phyloP scores from a whole-genome alignment of 345 rosid genomes.

The Melastoma malabathricum region DNA sequence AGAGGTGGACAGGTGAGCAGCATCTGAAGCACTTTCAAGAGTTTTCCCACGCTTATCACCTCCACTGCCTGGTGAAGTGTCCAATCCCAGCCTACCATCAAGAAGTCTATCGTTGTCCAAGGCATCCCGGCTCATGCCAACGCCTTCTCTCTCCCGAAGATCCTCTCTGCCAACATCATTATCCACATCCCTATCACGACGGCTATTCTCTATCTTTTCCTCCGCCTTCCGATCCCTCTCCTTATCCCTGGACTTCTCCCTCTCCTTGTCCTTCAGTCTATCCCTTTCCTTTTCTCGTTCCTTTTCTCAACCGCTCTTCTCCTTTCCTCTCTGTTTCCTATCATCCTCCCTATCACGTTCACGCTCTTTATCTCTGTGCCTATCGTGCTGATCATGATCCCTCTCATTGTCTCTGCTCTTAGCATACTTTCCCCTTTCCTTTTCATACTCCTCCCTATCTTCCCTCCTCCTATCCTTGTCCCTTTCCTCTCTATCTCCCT shows the following conservation, averaged over 20 bases:
- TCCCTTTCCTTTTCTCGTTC: constrained; percentile 34
- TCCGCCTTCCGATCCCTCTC: constrained; percentile 34
- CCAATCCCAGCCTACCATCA: constrained; percentile 17
- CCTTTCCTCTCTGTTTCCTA: constrained; percentile 28
- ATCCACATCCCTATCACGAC: constrained; percentile 20
- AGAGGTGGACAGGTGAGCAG: constrained; percentile 17
- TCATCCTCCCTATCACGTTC: constrained; percentile 27
- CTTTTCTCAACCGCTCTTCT: constrained; percentile 17
- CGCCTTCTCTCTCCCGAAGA: constrained; percentile 25
- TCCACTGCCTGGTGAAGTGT: constrained; percentile 25
- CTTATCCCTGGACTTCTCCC: constrained; percentile 14
- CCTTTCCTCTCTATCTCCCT: constrained; percentile 8
- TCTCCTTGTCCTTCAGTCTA: constrained; percentile 13
- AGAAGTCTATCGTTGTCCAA: constrained; percentile 20
- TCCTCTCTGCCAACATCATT: constrained; percentile 23
- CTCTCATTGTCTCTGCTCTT: constrained; percentile 32
- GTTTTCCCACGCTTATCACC: constrained; percentile 18
- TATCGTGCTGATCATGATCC: constrained; percentile 21
- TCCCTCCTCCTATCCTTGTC: constrained; percentile 35
- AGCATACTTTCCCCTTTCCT: constrained; percentile 27
- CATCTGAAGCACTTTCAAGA: constrained; percentile 23
- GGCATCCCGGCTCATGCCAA: constrained; percentile 18
- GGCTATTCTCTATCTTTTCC: constrained; percentile 25
- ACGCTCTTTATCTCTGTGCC: constrained; percentile 25
- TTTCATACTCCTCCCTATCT: constrained; percentile 8